A percentile compares a stretch with the other conserved stretches of the same genome.
Evolutionary conservation across 169 alveolate species (phyloP).

Genomic region (Theileria annulata): DNA sequence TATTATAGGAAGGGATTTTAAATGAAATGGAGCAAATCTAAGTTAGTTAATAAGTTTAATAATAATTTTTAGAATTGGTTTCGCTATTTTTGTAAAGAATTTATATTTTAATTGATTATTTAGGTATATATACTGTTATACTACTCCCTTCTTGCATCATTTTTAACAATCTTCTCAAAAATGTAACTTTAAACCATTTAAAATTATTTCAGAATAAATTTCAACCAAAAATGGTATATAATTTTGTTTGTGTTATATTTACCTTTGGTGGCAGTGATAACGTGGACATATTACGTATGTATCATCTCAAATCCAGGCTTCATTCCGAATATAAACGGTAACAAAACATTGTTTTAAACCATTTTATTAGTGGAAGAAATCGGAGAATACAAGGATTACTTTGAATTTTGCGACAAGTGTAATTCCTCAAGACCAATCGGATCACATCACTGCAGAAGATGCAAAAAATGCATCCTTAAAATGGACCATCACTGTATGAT

Average conservation of each 20-base stretch:
- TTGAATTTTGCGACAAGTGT: slow-evolving; percentile 50
- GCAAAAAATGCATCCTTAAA: slow-evolving; percentile 84
- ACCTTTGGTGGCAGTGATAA: slow-evolving; percentile 20
- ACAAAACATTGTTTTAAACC: background rate
- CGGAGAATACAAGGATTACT: slow-evolving; percentile 24
- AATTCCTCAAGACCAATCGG: slow-evolving; percentile 65
- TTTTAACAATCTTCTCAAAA: background rate
- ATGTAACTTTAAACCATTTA: background rate
- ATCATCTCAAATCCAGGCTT: slow-evolving; percentile 48
- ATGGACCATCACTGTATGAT: slow-evolving; percentile 89
- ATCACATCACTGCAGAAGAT: slow-evolving; percentile 86
- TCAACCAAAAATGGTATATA: slow-evolving; percentile 1
- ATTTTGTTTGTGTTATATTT: slow-evolving; percentile 12
- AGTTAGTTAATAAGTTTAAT: background rate
- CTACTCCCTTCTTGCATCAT: background rate
- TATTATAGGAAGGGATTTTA: background rate
- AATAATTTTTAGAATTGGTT: background rate
- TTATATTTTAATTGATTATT: background rate
- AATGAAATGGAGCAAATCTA: background rate
- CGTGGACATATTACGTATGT: slow-evolving; percentile 58
- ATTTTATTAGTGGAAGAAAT: slow-evolving; percentile 28
- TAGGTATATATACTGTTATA: background rate
- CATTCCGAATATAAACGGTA: slow-evolving; percentile 47
- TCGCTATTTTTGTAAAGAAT: background rate
- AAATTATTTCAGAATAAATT: background rate